Evolutionary conservation across 495 filamentous ascomycete genomes (phyloP).

Genomic region (Mytilinidion resinicola): DNA sequence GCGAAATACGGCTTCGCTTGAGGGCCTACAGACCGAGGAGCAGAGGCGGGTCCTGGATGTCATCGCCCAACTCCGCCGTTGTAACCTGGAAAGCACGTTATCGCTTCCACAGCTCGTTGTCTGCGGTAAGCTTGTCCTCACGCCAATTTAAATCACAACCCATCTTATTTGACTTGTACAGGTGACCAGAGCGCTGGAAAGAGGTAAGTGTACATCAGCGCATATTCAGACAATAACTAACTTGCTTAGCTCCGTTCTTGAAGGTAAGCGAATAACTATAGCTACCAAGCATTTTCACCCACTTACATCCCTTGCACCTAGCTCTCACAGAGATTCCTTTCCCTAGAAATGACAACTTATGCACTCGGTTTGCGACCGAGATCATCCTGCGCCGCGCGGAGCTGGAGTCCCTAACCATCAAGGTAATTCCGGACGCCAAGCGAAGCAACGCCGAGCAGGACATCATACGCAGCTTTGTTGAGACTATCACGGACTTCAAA

Average conservation of each 20-base stretch:
- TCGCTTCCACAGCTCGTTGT: slow-evolving; percentile 16
- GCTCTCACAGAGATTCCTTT: slow-evolving; percentile 65
- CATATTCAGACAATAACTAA: too few species aligned
- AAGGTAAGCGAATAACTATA: background rate
- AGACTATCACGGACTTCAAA: background rate
- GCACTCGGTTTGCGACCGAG: slow-evolving; percentile 65
- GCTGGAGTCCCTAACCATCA: slow-evolving; percentile 12
- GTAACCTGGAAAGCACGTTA: slow-evolving; percentile 27
- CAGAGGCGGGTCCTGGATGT: slow-evolving; percentile 34
- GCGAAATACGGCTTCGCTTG: background rate
- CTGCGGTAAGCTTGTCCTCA: too few species aligned
- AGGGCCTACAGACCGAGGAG: slow-evolving; percentile 17
- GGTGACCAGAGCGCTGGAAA: background rate
- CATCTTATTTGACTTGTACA: too few species aligned
- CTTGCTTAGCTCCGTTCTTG: background rate
- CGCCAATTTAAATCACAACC: too few species aligned
- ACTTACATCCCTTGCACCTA: too few species aligned
- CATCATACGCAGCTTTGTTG: slow-evolving; percentile 1
- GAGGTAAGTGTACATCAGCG: background rate
- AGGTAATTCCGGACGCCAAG: slow-evolving; percentile 29
- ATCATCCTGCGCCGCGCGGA: slow-evolving; percentile 42
- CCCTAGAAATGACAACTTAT: slow-evolving; percentile 53
- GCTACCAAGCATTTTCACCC: slow-evolving; percentile 22
- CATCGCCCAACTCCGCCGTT: slow-evolving; percentile 33
- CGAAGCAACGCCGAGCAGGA: slow-evolving; percentile 16